phyloP scores from a whole-genome alignment of 2,329 filamentous ascomycete species.

The Pseudopithomyces chartarum region DNA sequence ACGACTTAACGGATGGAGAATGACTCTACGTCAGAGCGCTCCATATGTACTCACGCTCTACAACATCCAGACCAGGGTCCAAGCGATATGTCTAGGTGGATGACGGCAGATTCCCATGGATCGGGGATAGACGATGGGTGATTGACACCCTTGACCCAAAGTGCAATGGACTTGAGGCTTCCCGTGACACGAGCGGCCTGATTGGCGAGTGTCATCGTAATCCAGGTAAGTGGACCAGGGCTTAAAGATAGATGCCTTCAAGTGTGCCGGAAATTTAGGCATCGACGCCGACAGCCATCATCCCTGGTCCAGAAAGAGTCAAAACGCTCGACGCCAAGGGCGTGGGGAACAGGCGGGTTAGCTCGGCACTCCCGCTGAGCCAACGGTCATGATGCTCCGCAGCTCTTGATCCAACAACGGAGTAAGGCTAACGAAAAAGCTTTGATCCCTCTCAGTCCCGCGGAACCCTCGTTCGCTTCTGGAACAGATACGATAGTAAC shows the following conservation, averaged over 20 bases:
- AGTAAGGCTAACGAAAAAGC: slow-evolving; percentile 18
- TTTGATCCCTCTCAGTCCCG: slow-evolving; percentile 23
- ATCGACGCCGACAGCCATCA: slow-evolving; percentile 20
- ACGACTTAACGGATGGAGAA: slow-evolving; percentile 13
- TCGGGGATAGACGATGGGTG: slow-evolving; percentile 25
- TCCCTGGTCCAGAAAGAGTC: slow-evolving; percentile 14
- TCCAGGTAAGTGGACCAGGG: slow-evolving; percentile 20
- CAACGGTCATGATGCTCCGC: slow-evolving; percentile 30
- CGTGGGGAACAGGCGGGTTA: slow-evolving; percentile 14
- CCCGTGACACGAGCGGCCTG: slow-evolving; percentile 11
- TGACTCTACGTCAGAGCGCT: slow-evolving; percentile 18
- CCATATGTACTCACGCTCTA: slow-evolving; percentile 26
- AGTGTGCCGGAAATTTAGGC: slow-evolving; percentile 25
- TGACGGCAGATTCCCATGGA: slow-evolving; percentile 16
- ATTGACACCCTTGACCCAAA: slow-evolving; percentile 28
- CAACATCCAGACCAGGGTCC: slow-evolving; percentile 14
- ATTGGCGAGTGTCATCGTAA: slow-evolving; percentile 20
- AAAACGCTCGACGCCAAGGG: slow-evolving; percentile 12
- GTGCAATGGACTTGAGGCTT: slow-evolving; percentile 24
- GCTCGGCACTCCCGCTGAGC: slow-evolving; percentile 36
- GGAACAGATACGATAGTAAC: too few relatives aligned
- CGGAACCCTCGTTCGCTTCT: slow-evolving; percentile 16
- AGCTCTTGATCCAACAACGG: slow-evolving; percentile 24
- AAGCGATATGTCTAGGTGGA: slow-evolving; percentile 20
- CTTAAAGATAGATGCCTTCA: slow-evolving; percentile 24